Evolutionary conservation across 1,139 yeast species (phyloP).

Genomic region (Zygosaccharomyces pseudobailii): DNA sequence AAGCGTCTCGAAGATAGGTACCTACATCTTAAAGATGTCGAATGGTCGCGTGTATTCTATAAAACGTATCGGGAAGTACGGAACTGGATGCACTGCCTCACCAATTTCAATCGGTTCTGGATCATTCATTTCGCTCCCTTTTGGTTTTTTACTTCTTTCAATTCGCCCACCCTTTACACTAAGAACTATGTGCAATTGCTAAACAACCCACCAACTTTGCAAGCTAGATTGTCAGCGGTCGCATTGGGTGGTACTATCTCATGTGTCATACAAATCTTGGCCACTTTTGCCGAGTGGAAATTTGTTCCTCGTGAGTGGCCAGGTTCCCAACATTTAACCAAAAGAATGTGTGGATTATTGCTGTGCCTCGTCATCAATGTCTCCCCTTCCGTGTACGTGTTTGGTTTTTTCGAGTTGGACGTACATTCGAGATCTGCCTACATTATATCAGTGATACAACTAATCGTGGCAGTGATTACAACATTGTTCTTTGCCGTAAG

Average conservation of each 20-base stretch:
- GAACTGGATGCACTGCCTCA: conserved; percentile 71
- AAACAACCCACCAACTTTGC: conserved; percentile 62
- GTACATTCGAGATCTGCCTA: conserved; percentile 47
- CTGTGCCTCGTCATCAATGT: conserved; percentile 46
- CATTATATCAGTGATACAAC: conserved; percentile 52
- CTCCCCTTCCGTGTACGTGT: conserved; percentile 59
- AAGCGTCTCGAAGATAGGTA: conserved; percentile 46
- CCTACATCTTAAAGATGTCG: conserved; percentile 42
- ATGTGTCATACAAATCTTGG: conserved; percentile 58
- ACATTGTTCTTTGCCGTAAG: conserved; percentile 57
- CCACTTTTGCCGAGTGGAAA: conserved; percentile 55
- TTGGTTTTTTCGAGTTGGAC: conserved; percentile 50
- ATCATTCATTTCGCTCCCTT: conserved; percentile 69
- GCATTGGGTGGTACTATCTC: conserved; percentile 72
- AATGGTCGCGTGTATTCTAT: conserved; percentile 60
- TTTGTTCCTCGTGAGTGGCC: conserved; percentile 72
- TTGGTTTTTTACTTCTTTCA: conserved; percentile 79
- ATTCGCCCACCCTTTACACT: conserved; percentile 74
- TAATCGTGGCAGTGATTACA: conserved; percentile 55
- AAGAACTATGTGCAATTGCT: conserved; percentile 50
- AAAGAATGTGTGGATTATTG: conserved; percentile 43
- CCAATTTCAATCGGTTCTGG: conserved; percentile 82
- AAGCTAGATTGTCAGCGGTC: conserved; percentile 55
- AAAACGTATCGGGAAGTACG: conserved; percentile 74
- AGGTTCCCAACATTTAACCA: conserved; percentile 49